These are phyloP conservation scores for Penicillium freii DNA, from an alignment of 2,329 filamentous ascomycete species.

Conservation along the genomic window DNA sequence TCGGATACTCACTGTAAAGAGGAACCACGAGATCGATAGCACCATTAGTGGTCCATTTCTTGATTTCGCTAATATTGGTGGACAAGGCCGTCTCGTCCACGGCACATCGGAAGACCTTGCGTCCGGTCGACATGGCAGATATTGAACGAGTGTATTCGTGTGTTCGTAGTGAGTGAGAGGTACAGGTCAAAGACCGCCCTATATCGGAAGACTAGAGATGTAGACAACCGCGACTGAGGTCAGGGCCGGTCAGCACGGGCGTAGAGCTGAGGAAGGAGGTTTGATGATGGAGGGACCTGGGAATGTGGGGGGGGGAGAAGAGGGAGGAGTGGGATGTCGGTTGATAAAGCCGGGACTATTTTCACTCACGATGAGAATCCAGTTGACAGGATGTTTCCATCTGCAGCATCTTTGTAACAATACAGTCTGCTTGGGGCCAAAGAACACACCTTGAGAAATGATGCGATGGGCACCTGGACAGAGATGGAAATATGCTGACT, in stretches of 20 bases:
- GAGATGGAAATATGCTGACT: slow-evolving; percentile 6
- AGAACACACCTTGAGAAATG: slow-evolving; percentile 4
- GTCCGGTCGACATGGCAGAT: slow-evolving; percentile 41
- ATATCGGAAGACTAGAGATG: slow-evolving; percentile 29
- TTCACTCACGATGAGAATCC: slow-evolving; percentile 32
- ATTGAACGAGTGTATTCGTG: slow-evolving; percentile 4
- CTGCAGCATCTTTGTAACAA: slow-evolving; percentile 34
- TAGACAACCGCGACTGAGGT: slow-evolving; percentile 33
- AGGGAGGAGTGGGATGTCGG: slow-evolving; percentile 1
- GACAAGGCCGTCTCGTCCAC: slow-evolving; percentile 54
- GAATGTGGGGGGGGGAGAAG: slow-evolving; percentile 29
- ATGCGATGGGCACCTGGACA: slow-evolving; percentile 11
- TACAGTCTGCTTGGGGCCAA: slow-evolving; percentile 1
- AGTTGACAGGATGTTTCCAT: slow-evolving; percentile 23
- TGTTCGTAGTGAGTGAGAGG: slow-evolving; percentile 9
- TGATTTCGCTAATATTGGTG: slow-evolving; percentile 53
- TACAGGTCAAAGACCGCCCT: slow-evolving; percentile 24
- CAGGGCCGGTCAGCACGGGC: slow-evolving; percentile 24
- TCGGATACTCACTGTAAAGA: slow-evolving; percentile 47
- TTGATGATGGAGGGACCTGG: slow-evolving; percentile 29
- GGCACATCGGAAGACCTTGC: slow-evolving; percentile 52
- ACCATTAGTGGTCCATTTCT: slow-evolving; percentile 52
- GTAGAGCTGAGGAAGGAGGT: slow-evolving; percentile 28
- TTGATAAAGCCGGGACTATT: neutral
- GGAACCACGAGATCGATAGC: slow-evolving; percentile 52